Evolutionary conservation across 129 eudicot genomes (phyloP), one percentile per base, ranked within the genome.

Genomic region (Glebionis coronaria): DNA sequence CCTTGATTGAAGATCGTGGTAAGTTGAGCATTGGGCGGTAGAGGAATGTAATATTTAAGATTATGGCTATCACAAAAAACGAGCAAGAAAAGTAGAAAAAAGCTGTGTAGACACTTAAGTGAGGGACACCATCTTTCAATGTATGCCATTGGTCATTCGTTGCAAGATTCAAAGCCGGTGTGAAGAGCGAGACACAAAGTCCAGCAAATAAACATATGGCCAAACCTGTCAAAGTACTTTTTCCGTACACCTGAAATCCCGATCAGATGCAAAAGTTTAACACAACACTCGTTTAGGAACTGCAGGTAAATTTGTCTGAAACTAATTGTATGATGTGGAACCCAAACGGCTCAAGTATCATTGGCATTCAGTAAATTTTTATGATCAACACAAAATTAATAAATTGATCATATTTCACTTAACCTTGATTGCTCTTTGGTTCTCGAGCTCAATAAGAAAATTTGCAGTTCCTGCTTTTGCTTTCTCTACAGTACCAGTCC

Each of bases 141-240:
- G 85, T 78, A 67, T 84, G 71, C 96, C 96, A 92, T 42, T 88
- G 98, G 45, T 92, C 96, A 62, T 92, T 92, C 12, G 98, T 85
- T 51, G 98, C 95, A 63, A 92, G 82, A 65, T 88, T 92, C 77
- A 92, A 88, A 35, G 85, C 95, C 3, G 96, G 98, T 12, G 98
- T 78, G 80, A 92, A 92, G 10, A 92, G 81, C 49, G 98, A 86
- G 23, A 80, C 71, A 69, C 96, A 83, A 40, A 76, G 12, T 47
- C 98, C 98, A 4, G 95, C 84, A 75, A 92, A 82, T 75, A 92
- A 78, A 44, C 90, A 86, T 67, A 92, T 73, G 49, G 63, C 70
- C 72, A 88, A 74, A 35, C 96, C 98, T 9, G 84, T 63, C 40
- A 78, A 65, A 13, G 78, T 79, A 78, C 91, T 78, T 82, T 75